Evolutionary conservation across 139 green algal species (phyloP).

Genomic region (Coelastrella sp.): DNA sequence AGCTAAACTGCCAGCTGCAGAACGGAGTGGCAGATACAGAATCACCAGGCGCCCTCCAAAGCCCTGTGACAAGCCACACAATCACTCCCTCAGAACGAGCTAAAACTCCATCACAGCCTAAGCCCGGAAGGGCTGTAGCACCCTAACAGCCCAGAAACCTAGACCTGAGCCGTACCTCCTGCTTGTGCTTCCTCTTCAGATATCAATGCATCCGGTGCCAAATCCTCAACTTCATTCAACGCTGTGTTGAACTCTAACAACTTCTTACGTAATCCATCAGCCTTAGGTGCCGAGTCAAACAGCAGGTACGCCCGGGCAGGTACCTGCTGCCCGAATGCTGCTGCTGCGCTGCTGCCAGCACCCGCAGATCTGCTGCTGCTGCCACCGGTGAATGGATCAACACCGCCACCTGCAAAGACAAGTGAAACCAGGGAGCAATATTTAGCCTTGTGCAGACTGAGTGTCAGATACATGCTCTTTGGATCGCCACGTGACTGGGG

Average conservation of each 20-base stretch:
- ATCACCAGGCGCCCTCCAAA: too few species aligned
- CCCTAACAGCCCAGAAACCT: too few species aligned
- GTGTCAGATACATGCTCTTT: too few species aligned
- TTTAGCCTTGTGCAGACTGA: too few species aligned
- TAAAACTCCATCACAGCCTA: too few species aligned
- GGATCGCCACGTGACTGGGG: too few species aligned
- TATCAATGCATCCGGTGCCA: slow-evolving; percentile 46
- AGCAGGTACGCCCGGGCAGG: slow-evolving; percentile 55
- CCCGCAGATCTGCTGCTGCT: slow-evolving; percentile 38
- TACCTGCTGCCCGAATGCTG: slow-evolving; percentile 42
- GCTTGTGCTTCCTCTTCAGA: slow-evolving; percentile 56
- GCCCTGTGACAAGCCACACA: too few species aligned
- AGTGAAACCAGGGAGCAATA: not conserved
- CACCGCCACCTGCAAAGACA: slow-evolving; percentile 50
- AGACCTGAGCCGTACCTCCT: slow-evolving; percentile 49
- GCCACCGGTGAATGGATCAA: slow-evolving; percentile 68
- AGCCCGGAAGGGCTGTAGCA: too few species aligned
- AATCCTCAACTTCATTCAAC: slow-evolving; percentile 12
- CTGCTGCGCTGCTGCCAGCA: slow-evolving; percentile 11
- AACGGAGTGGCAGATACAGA: too few species aligned
- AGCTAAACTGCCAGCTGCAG: too few species aligned
- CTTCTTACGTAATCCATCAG: slow-evolving; percentile 62
- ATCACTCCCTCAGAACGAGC: too few species aligned
- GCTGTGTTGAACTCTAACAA: slow-evolving; percentile 56
- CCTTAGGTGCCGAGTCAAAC: slow-evolving; percentile 66